Base-by-base conservation (phyloP, 371 early-diverging fungal species). In the Umbelopsis sp. region DNA sequence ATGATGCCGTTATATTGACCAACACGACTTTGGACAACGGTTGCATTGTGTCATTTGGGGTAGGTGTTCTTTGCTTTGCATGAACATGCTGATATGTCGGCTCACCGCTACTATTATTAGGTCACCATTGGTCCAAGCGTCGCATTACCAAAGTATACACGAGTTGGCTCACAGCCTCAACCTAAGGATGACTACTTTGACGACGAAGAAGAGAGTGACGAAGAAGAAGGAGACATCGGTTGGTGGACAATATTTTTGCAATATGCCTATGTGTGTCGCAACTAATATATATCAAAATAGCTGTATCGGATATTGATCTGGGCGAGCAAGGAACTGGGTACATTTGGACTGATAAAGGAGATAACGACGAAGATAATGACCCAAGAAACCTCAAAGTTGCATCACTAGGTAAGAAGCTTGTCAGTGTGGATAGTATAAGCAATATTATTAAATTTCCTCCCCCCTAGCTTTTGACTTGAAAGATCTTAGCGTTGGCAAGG, bases 81-180 rank as follows among this genome's bases (percentile, higher is more conserved):
- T 14, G 1, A 3, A 35, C 45, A 66, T 11, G 14, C 48, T 29
- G 50, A 9, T 18, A 20, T 38, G 24, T 16, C 50, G 18, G 32
- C 44, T n/a, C 51, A 44, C 20, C 3, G 3, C 6, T 37, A 37
- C n/a, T 65, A 18, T 65, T 72, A 73, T 38, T 71, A 89, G 74
- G 94, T 93, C 20, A 79, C 82, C 0, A 65, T 98, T 24, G 98
- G 97, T 0, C 93, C 96, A 44, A 80, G 92, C 67, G 82, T 89
- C 9, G 76, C 73, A 9, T 74, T 98, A 11, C 85, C 91, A 35
- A 78, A 85, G 57, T 89, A 89, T 63, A 89, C 93, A 5, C 89
- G 91, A 69, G 68, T 96, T 50, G 88, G 89, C 4, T 78, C 83
- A 63, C 67, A 74, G 20, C 80, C 77, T 69, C 86, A 83, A 65